Percentiles rank a stretch among this genome's conserved stretches.
Conservation (phyloP, 2,329 filamentous ascomycete genomes). For the Fusarium sp. region DNA sequence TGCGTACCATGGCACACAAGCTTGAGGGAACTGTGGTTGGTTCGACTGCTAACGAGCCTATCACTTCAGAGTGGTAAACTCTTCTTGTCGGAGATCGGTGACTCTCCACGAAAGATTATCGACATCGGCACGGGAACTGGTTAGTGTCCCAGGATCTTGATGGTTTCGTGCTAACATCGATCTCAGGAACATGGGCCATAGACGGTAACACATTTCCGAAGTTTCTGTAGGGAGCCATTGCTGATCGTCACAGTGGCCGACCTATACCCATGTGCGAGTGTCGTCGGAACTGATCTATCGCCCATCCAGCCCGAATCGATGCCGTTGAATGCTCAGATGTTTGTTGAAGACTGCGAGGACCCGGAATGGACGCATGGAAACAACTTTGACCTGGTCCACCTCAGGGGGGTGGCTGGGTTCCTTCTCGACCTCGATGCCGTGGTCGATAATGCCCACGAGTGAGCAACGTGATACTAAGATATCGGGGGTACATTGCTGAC, state of each 20-base stretch:
- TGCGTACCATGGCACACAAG: constrained; percentile 31
- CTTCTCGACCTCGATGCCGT: constrained; percentile 64
- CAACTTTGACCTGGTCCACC: constrained; percentile 68
- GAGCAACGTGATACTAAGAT: constrained; percentile 15
- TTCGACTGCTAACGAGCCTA: not conserved
- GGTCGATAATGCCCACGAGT: constrained; percentile 54
- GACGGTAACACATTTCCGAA: constrained; percentile 48
- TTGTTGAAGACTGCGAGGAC: constrained; percentile 71
- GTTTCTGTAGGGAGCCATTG: not conserved
- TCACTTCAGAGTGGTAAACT: constrained; percentile 51
- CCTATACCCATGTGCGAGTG: constrained; percentile 53
- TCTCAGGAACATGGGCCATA: constrained; percentile 64
- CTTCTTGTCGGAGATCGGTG: constrained; percentile 54
- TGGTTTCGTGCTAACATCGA: constrained; percentile 10
- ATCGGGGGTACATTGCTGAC: constrained; percentile 5
- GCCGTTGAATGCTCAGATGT: constrained; percentile 70
- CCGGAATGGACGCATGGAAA: constrained; percentile 66
- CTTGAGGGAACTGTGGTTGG: not conserved
- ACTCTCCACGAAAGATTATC: constrained; percentile 56
- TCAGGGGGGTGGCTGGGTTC: constrained; percentile 60
- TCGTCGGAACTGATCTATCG: constrained; percentile 57
- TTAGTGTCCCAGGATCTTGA: constrained; percentile 31
- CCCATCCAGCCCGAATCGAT: constrained; percentile 62
- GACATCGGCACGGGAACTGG: constrained; percentile 64
- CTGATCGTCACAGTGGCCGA: constrained; percentile 52